Conservation (phyloP, 2,329 filamentous ascomycete species). For the Aspergillus cejpii region DNA sequence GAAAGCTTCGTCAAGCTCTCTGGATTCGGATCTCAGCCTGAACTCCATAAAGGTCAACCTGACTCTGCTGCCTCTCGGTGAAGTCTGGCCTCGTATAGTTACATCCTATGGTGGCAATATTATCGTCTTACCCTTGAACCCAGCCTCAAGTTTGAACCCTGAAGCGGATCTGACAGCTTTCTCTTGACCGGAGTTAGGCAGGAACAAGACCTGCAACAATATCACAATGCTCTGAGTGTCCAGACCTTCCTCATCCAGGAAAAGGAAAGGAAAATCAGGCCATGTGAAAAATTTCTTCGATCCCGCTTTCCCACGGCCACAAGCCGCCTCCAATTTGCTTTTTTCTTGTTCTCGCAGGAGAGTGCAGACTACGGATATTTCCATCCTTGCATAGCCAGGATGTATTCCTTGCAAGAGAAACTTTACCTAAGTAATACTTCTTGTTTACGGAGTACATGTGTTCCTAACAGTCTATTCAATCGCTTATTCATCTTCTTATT, state of each 20-base stretch:
- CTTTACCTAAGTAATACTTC: too few relatives aligned
- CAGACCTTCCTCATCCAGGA: background rate
- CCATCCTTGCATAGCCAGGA: too few relatives aligned
- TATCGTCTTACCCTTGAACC: background rate
- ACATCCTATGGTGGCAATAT: background rate
- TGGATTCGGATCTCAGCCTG: background rate
- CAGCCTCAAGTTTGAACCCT: background rate
- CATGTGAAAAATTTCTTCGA: background rate
- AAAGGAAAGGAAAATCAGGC: background rate
- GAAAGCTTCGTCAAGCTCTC: conserved; percentile 9
- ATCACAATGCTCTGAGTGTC: background rate
- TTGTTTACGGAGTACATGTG: too few relatives aligned
- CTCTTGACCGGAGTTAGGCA: too few relatives aligned
- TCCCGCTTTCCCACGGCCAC: background rate
- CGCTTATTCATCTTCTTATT: too few relatives aligned
- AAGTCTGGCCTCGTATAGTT: background rate
- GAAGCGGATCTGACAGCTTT: background rate
- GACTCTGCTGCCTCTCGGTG: background rate
- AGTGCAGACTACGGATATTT: too few relatives aligned
- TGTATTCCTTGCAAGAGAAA: too few relatives aligned
- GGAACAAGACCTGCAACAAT: too few relatives aligned
- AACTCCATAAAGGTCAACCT: background rate
- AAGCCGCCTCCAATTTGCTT: background rate
- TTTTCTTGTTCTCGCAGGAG: background rate
- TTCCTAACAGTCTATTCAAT: too few relatives aligned